Percentiles rank a stretch among this genome's conserved stretches.
Evolutionary conservation across 306 rosid genomes (phyloP).

Genomic region (Potentilla sterilis): DNA sequence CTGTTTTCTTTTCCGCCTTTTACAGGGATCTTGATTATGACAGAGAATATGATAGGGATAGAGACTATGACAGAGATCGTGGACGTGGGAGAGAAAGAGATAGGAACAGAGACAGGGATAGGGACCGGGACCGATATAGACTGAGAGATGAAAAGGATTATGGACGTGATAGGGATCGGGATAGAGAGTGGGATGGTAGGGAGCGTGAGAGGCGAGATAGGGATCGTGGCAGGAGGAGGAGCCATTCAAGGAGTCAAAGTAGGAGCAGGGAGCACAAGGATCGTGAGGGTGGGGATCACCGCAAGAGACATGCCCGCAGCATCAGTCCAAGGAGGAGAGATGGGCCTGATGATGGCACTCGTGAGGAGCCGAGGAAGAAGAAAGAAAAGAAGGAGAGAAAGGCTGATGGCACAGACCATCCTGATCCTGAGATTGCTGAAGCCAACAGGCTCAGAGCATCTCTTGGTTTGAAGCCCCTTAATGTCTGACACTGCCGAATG

Average conservation of each 20-base stretch:
- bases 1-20: background rate
- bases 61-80: constrained; percentile 73
- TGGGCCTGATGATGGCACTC: constrained; percentile 45
- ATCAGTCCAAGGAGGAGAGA: constrained; percentile 78
- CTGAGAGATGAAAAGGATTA: constrained; percentile 65
- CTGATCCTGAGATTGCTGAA: constrained; percentile 82
- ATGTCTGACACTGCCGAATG: background rate
- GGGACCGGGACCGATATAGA: constrained; percentile 55
- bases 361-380: constrained; percentile 78
- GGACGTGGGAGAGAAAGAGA: constrained; percentile 78
- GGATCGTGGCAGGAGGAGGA: constrained; percentile 85
- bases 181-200: constrained; percentile 68
- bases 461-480: constrained; percentile 88
- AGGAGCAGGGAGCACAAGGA: constrained; percentile 82
- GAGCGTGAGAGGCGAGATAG: constrained; percentile 92
- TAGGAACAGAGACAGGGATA: constrained; percentile 48
- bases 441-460: constrained; percentile 73
- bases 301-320: constrained; percentile 71
- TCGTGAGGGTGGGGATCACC: constrained; percentile 59
- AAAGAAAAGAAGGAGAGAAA: constrained; percentile 63
- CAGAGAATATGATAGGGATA: constrained; percentile 67
- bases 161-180: constrained; percentile 68
- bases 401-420: constrained; percentile 82
- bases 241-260: constrained; percentile 84
- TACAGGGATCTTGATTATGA: constrained; percentile 87